Evolutionary conservation across 2,329 filamentous ascomycete species (phyloP).

Genomic region (Aspergillus neotritici): DNA sequence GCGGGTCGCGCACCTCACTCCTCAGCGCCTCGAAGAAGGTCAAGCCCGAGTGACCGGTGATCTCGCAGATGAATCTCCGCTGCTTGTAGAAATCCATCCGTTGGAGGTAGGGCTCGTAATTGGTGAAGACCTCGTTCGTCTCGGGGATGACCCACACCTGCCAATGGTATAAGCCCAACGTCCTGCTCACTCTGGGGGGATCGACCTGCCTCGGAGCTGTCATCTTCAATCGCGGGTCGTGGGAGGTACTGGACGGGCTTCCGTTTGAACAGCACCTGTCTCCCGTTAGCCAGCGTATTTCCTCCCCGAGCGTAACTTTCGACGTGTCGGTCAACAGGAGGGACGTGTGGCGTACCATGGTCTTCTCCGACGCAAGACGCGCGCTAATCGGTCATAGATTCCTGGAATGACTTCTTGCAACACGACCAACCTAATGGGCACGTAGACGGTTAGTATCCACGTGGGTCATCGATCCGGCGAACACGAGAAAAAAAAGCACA

Average conservation of each 20-base stretch:
- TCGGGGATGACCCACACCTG: slow-evolving; percentile 89
- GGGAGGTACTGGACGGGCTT: slow-evolving; percentile 84
- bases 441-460: slow-evolving; percentile 10
- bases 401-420: neutral
- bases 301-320: neutral
- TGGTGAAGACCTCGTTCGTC: slow-evolving; percentile 82
- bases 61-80: slow-evolving; percentile 90
- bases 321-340: neutral
- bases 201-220: slow-evolving; percentile 69
- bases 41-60: slow-evolving; percentile 85
- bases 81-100: slow-evolving; percentile 92
- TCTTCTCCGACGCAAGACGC: slow-evolving; percentile 16
- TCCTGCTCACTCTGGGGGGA: slow-evolving; percentile 3
- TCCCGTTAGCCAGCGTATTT: slow-evolving; percentile 14
- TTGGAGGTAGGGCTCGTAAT: slow-evolving; percentile 80
- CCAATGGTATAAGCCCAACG: slow-evolving; percentile 10
- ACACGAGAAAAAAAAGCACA: neutral
- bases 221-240: slow-evolving; percentile 66
- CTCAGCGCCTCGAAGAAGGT: slow-evolving; percentile 89
- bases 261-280: slow-evolving; percentile 87
- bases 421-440: neutral
- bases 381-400: slow-evolving; percentile 24
- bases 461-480: neutral
- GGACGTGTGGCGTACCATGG: slow-evolving; percentile 27
- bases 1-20: slow-evolving; percentile 64